Evolutionary conservation across 257 asterid genomes (phyloP), one percentile per base, ranked within the genome.

Genomic region (Parsonsia alboflavescens): DNA sequence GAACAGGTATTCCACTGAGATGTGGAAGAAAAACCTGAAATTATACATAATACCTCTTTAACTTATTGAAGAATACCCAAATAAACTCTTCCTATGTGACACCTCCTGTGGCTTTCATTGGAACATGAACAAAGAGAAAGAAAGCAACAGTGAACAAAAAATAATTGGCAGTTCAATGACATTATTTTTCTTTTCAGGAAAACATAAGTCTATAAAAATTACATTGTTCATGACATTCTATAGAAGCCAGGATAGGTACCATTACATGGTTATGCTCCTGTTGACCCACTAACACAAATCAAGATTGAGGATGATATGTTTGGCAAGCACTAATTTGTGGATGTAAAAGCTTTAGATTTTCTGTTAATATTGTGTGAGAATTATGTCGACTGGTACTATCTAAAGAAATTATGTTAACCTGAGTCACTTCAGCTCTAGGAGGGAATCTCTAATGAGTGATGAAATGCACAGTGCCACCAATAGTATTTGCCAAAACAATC

Each of bases 1-100:
- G 83, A 92, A 91, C 84, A 90, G 78, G 86, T 89, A 95, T 72
- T 89, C 96, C 89, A 91, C 76, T 69, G 84, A 82, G 89, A 95
- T 91, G 87, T 95, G 99, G 86, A 90, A 87, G 78, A 95, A 91
- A 77, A 95, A 93, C 96, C 98, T 95, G 96, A 72, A 77, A 82
- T 79, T 79, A 79, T 75, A 48, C 79, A 82, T 75, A 63, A 24
- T 16, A 83, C 54, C 58, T 70, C 75, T 69, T 83, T 52, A 77
- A 77, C 62, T 70, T 33, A 50, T 45, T 22, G 39, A 33, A 33
- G 39, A 33, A 2, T 36, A 65, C 28, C 70, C 50, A 39, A 5
- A 19, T 8, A 65, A 63, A 36, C 49, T 65, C 46, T 10, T 39
- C 22, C 7, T 42, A 36, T 36, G 46, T 64, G 26, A 13, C 46